Conservation (phyloP, 495 filamentous ascomycete genomes). For the Neurospora discreta region DNA sequence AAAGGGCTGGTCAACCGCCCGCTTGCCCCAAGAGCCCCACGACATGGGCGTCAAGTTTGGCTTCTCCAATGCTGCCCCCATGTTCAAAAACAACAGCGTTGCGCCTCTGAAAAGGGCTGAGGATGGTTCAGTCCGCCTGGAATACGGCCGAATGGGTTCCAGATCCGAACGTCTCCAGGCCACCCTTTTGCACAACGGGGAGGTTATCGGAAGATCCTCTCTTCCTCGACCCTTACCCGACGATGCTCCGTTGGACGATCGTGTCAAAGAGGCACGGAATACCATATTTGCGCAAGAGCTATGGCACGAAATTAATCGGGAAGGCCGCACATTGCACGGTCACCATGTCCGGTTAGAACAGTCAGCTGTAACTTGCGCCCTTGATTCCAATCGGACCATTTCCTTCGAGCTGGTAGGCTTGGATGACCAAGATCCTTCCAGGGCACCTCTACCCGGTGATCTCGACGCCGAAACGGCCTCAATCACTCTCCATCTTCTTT, state of each 20-base stretch:
- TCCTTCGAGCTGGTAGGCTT: conserved; percentile 48
- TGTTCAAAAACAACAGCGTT: conserved; percentile 68
- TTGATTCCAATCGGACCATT: conserved; percentile 22
- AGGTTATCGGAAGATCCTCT: conserved; percentile 41
- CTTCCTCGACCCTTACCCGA: conserved; percentile 28
- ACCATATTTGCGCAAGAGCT: conserved; percentile 85
- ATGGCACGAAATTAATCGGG: conserved; percentile 81
- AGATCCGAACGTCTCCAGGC: conserved; percentile 57
- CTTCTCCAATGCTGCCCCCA: conserved; percentile 66
- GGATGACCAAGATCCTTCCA: conserved; percentile 19
- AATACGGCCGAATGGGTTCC: conserved; percentile 48
- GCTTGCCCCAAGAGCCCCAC: conserved; percentile 59
- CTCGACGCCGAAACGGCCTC: conserved; percentile 46
- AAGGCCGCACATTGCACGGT: conserved; percentile 57
- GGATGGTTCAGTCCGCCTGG: conserved; percentile 64
- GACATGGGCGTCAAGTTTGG: conserved; percentile 80
- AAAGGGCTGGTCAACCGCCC: conserved; percentile 72
- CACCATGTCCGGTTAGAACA: conserved; percentile 53
- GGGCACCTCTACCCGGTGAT: conserved; percentile 17
- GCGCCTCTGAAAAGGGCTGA: conserved; percentile 63
- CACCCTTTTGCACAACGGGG: conserved; percentile 31
- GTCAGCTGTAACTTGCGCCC: conserved; percentile 46
- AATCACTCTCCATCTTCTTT: conserved; percentile 51
- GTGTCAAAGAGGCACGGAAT: conserved; percentile 72
- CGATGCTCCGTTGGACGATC: conserved; percentile 40